Evolutionary conservation across 306 rosid genomes (phyloP).

Genomic region (Sechiopsis laciniata): DNA sequence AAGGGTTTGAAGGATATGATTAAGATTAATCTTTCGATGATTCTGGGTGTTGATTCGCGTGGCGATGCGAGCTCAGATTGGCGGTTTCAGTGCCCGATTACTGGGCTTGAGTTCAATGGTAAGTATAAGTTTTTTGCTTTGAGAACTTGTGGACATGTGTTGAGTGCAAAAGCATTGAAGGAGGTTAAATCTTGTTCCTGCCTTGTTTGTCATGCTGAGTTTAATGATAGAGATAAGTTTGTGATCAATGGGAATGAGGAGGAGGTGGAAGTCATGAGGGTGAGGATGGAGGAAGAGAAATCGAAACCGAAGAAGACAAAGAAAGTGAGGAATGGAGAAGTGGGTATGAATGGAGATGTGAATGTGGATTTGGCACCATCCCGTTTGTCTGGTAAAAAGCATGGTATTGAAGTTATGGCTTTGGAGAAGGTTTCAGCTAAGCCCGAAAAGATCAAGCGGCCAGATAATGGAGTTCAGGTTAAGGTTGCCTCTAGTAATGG

Average conservation of each 20-base stretch:
- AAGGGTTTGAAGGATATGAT: slow-evolving; percentile 91
- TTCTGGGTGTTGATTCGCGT: slow-evolving; percentile 35
- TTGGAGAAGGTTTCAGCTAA: slow-evolving; percentile 47
- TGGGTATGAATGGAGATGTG: slow-evolving; percentile 27
- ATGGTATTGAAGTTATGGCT: slow-evolving; percentile 51
- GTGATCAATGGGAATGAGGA: slow-evolving; percentile 81
- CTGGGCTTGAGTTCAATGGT: slow-evolving; percentile 82
- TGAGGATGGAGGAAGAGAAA: slow-evolving; percentile 76
- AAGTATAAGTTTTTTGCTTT: slow-evolving; percentile 66
- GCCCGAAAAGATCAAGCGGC: slow-evolving; percentile 44
- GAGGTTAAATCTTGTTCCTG: slow-evolving; percentile 66
- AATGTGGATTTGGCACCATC: slow-evolving; percentile 34
- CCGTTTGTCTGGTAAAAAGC: slow-evolving; percentile 67
- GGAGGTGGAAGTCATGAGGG: slow-evolving; percentile 66
- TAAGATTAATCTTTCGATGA: slow-evolving; percentile 33
- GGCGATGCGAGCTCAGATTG: slow-evolving; percentile 21
- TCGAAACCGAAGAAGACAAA: slow-evolving; percentile 39
- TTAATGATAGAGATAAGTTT: slow-evolving; percentile 52
- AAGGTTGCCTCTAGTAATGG: slow-evolving; percentile 38
- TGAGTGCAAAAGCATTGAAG: slow-evolving; percentile 83
- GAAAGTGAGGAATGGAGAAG: slow-evolving; percentile 48
- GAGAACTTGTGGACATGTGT: slow-evolving; percentile 81
- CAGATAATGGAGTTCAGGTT: slow-evolving; percentile 31
- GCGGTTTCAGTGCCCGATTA: slow-evolving; percentile 69
- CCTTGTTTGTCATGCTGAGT: slow-evolving; percentile 64